Base-by-base conservation (phyloP, 2,329 filamentous ascomycete genomes). In the Blastomyces percursus region DNA sequence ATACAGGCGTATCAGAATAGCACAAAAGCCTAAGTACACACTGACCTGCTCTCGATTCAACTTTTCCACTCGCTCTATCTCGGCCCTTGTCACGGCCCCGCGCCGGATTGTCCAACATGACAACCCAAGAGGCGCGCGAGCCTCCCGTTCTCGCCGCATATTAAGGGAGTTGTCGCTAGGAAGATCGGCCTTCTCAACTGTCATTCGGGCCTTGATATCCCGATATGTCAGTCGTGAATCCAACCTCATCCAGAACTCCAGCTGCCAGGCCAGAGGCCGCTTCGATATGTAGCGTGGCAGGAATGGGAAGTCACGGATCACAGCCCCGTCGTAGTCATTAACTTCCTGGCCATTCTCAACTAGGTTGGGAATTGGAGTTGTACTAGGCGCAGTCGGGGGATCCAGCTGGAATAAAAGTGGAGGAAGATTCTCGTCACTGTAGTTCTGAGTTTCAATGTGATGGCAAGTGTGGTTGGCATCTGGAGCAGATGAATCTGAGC, bases 211-310 rank as follows among this genome's bases (percentile, higher is more conserved):
- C 27, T 69, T 69, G 57, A 73, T 70, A 55, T 73, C 71, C 21
- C 64, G 55, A 63, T 71, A 72, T 1, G 65, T 68, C 30, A 73
- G 63, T 3, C 71, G 67, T 2, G 60, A 51, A 52, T 73, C 71
- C 2, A 68, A 66, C 6, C 71, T 66, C 64, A 69, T 68, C 71
- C 71, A 73, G 62, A 66, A 72, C 60, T 73, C 71, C 46, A 73
- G 61, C 0, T 73, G 64, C 71, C 71, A 73, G 7, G 63, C 69
- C 0, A 66, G 32, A 5, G 69, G 66, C 1, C 65, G 64, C n/a
- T 64, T 50, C 27, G 70, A 67, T 59, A 73, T 72, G 60, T 70
- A 71, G 5, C 68, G 65, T 7, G 71, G 71, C 2, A 73, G 65
- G 61, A 72, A 70, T 0, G 61, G 44, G 59, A 71, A 72, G 59